phyloP scores from a whole-genome alignment of 2,329 filamentous ascomycete genomes.

The Corinectria fuckeliana region DNA sequence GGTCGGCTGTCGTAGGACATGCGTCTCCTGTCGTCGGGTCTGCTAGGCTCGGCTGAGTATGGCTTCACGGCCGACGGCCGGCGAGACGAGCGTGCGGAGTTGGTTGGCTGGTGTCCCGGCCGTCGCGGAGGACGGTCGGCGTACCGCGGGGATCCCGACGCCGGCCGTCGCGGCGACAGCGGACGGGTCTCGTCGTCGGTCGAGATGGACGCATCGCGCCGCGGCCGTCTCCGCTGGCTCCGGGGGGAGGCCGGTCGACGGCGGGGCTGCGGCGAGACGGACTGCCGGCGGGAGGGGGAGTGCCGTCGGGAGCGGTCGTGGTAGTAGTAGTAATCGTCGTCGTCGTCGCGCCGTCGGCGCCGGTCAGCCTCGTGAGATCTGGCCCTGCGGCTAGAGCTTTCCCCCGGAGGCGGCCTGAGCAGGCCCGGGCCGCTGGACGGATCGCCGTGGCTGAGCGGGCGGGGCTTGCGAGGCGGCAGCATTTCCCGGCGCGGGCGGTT shows the following conservation, averaged over 20 bases:
- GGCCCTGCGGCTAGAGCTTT: slow-evolving; percentile 17
- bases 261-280: slow-evolving; percentile 26
- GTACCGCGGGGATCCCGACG: slow-evolving; percentile 11
- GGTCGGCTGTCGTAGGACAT: slow-evolving; percentile 24
- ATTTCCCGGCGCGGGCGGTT: slow-evolving; percentile 27
- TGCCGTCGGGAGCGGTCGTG: slow-evolving; percentile 18
- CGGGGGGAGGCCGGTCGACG: slow-evolving; percentile 23
- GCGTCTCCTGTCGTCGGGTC: slow-evolving; percentile 19
- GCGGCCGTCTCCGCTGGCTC: slow-evolving; percentile 23
- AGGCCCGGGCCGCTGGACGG: background rate
- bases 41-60: slow-evolving; percentile 24
- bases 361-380: slow-evolving; percentile 31
- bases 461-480: slow-evolving; percentile 1
- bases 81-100: background rate
- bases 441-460: slow-evolving; percentile 23
- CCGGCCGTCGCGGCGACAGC: slow-evolving; percentile 20
- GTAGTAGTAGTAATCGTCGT: slow-evolving; percentile 22
- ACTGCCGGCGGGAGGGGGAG: slow-evolving; percentile 12
- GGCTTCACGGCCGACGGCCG: slow-evolving; percentile 23
- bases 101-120: background rate
- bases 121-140: slow-evolving; percentile 12
- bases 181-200: slow-evolving; percentile 32
- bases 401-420: slow-evolving; percentile 15
- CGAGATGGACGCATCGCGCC: slow-evolving; percentile 32
- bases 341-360: slow-evolving; percentile 20